phyloP scores from a whole-genome alignment of 345 rosid genomes.

The Erucastrum elatum region DNA sequence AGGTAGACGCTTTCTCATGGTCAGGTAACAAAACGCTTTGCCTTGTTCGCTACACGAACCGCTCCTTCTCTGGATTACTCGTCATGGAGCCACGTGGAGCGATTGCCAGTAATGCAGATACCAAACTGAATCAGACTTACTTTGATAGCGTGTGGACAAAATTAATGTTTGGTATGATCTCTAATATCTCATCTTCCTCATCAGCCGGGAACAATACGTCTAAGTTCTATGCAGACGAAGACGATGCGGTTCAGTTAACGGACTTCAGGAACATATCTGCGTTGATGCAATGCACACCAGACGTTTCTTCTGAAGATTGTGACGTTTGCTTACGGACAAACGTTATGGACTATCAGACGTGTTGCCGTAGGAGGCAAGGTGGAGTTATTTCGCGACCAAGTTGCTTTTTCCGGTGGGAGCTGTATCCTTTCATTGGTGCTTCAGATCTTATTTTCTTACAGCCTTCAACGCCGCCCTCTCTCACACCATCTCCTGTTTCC shows the following conservation, averaged over 20 bases:
- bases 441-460: not conserved
- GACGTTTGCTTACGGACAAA: constrained; percentile 3
- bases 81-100: not conserved
- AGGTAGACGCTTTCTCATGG: constrained; percentile 42
- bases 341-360: not conserved
- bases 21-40: constrained; percentile 26
- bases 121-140: not conserved
- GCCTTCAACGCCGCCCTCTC: not conserved
- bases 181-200: not conserved
- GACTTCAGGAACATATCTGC: constrained; percentile 15
- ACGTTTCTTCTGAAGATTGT: constrained; percentile 34
- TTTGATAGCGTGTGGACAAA: not conserved
- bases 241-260: not conserved
- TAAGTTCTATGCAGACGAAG: not conserved
- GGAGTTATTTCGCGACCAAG: constrained; percentile 14
- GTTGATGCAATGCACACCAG: constrained; percentile 42
- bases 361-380: constrained; percentile 9
- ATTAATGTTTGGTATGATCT: not conserved
- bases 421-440: constrained; percentile 12
- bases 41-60: constrained; percentile 47
- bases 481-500: not conserved
- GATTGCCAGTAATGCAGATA: not conserved
- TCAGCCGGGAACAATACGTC: not conserved
- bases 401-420: constrained; percentile 34
- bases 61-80: constrained; percentile 14